A percentile compares a stretch with the other conserved stretches of the same genome.
Evolutionary conservation across 148 eudicot genomes (phyloP).

Genomic region (Amaranthus palmeri): DNA sequence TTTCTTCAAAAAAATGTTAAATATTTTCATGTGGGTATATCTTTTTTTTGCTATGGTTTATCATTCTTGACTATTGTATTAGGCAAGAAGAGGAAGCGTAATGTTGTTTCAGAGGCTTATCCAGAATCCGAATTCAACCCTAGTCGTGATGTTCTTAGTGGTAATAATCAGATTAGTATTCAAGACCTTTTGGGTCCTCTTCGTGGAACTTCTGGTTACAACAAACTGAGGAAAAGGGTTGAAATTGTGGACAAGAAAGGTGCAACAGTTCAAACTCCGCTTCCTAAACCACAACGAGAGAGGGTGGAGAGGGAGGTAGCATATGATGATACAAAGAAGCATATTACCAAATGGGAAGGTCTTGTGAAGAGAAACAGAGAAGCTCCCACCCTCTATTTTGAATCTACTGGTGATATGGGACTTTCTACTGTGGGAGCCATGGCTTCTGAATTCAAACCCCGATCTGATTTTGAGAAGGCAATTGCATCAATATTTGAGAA

Average conservation of each 20-base stretch:
- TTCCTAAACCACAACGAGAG: slow-evolving; percentile 62
- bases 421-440: slow-evolving; percentile 88
- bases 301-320: slow-evolving; percentile 64
- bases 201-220: slow-evolving; percentile 46
- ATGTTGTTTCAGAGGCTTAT: slow-evolving; percentile 65
- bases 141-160: slow-evolving; percentile 64
- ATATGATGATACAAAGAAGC: slow-evolving; percentile 53
- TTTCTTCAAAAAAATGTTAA: neutral
- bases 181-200: slow-evolving; percentile 77
- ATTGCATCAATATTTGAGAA: slow-evolving; percentile 61
- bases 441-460: slow-evolving; percentile 89
- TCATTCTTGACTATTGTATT: slow-evolving; percentile 6
- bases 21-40: neutral
- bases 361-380: slow-evolving; percentile 79
- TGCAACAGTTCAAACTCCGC: slow-evolving; percentile 55
- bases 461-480: slow-evolving; percentile 75
- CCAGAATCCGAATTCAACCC: slow-evolving; percentile 94
- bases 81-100: slow-evolving; percentile 64
- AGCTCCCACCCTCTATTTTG: slow-evolving; percentile 71
- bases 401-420: slow-evolving; percentile 43
- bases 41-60: neutral
- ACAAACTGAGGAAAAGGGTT: slow-evolving; percentile 49
- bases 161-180: slow-evolving; percentile 58
- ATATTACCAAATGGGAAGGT: slow-evolving; percentile 66
- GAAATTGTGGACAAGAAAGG: slow-evolving; percentile 46